These are phyloP conservation scores for Salvia rosmarinus DNA, from an alignment of 257 asterid genomes.

Conservation along the genomic window DNA sequence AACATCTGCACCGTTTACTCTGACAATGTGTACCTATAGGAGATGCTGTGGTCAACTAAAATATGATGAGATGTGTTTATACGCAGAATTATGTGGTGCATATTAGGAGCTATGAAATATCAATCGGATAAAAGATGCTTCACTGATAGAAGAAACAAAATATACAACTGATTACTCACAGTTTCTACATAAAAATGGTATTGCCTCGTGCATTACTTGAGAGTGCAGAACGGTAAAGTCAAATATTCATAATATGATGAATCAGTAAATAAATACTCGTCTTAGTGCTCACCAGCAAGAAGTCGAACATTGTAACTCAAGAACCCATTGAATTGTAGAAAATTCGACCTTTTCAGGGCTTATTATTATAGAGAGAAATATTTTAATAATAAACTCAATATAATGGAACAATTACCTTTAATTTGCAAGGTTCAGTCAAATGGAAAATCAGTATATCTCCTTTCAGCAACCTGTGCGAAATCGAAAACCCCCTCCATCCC, in stretches of 20 bases:
- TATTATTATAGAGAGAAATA: background rate
- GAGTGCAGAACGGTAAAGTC: background rate
- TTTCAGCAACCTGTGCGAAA: slow-evolving; percentile 65
- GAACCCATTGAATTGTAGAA: background rate
- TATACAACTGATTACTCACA: background rate
- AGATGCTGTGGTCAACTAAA: slow-evolving; percentile 22
- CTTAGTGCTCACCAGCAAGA: background rate
- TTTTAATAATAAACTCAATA: background rate
- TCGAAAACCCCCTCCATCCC: slow-evolving; percentile 91
- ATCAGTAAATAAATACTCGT: slow-evolving; percentile 1
- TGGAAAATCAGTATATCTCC: slow-evolving; percentile 83
- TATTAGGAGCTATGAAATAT: no score
- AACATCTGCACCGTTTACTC: slow-evolving; percentile 62
- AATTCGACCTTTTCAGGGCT: background rate
- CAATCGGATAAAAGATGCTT: no score
- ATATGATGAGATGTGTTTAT: background rate
- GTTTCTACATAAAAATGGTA: background rate
- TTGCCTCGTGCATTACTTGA: background rate
- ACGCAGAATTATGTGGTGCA: no score
- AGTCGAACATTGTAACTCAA: background rate
- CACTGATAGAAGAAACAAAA: no score
- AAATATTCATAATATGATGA: background rate
- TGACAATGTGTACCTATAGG: slow-evolving; percentile 76
- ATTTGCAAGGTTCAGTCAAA: slow-evolving; percentile 72
- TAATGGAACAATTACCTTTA: slow-evolving; percentile 55